Base-by-base conservation (phyloP, 805 yeast genomes). In the Peterozyma toletana region DNA sequence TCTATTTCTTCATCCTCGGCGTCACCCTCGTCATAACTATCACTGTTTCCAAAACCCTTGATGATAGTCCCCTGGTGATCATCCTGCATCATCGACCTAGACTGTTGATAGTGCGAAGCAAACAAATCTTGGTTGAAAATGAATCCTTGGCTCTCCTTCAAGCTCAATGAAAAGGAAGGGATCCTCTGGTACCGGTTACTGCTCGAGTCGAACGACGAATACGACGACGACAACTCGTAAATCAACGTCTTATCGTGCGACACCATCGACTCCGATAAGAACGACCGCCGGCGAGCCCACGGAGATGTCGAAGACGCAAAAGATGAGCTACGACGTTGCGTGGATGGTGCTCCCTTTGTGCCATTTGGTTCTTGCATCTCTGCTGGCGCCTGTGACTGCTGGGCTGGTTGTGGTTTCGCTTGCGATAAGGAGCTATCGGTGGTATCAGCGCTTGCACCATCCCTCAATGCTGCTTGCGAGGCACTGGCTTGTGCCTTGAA, bases 61-160 rank as follows among this genome's bases (percentile, higher is more conserved):
- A 44, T 11, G 11, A 44, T 40, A 17, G 30, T 38, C 2, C 47
- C 59, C 11, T 56, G 59, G 34, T 54, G 54, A 3, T 59, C 63
- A 45, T 59, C 68, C 44, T 59, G 66, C 3, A 66, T 52, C 0
- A 65, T 60, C 14, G 70, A 71, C 39, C 69, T 59, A 38, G 60
- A 63, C 46, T 83, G 90, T 53, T 81, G 86, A 56, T 78, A 80
- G 29, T 81, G 80, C 1, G 81, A 68, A 2, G 88, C 90, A 68
- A 83, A 84, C 38, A 83, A 61, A 53, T 83, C 90, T 54, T 83
- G 90, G 56, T 84, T 83, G 77, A 87, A 84, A 2, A 75, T 60
- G 53, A 83, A 84, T 2, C 93, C 93, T 55, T 84, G 90, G 30
- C 83, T 73, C 53, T 82, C 84, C 18, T 67, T 69, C 35, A 80